Conservation (phyloP, 2,329 filamentous ascomycete species). For the Davidsoniella australis region DNA sequence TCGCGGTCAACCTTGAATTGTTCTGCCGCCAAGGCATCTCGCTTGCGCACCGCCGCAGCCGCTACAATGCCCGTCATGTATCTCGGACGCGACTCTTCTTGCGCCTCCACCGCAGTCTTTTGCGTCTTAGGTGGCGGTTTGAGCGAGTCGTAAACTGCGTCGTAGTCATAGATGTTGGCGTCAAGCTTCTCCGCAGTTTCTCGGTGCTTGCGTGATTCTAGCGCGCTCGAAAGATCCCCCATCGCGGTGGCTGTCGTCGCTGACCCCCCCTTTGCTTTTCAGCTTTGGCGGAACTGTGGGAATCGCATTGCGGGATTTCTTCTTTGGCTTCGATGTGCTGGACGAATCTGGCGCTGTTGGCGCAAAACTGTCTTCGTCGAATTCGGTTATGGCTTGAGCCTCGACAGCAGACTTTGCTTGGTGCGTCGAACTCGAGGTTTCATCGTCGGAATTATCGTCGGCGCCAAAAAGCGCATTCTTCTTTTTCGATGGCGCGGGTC, state of each 20-base stretch:
- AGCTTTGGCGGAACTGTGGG: conserved; percentile 8
- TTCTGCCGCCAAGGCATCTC: conserved; percentile 60
- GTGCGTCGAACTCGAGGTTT: conserved; percentile 22
- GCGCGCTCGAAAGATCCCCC: conserved; percentile 48
- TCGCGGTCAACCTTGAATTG: conserved; percentile 67
- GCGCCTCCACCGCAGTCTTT: conserved; percentile 33
- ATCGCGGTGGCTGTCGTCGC: conserved; percentile 27
- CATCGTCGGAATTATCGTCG: conserved; percentile 39
- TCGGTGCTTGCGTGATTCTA: conserved; percentile 45
- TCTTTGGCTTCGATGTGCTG: conserved; percentile 15
- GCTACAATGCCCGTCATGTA: conserved; percentile 63
- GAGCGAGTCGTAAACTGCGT: conserved; percentile 63
- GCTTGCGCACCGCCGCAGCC: conserved; percentile 59
- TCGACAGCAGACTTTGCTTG: conserved; percentile 25
- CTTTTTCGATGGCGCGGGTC: conserved; percentile 32
- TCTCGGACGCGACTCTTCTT: conserved; percentile 48
- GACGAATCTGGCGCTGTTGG: conserved; percentile 6
- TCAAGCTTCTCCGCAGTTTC: conserved; percentile 51
- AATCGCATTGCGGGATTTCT: conserved; percentile 15
- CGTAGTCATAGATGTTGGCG: conserved; percentile 69
- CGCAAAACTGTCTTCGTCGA: conserved; percentile 25
- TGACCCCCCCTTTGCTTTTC: conserved; percentile 20
- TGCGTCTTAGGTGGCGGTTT: conserved; percentile 47
- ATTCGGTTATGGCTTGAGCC: conserved; percentile 40
- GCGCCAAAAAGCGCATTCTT: conserved; percentile 42